Base-by-base conservation (phyloP, 2,329 filamentous ascomycete species). In the Cylindrodendrum hubeiense region DNA sequence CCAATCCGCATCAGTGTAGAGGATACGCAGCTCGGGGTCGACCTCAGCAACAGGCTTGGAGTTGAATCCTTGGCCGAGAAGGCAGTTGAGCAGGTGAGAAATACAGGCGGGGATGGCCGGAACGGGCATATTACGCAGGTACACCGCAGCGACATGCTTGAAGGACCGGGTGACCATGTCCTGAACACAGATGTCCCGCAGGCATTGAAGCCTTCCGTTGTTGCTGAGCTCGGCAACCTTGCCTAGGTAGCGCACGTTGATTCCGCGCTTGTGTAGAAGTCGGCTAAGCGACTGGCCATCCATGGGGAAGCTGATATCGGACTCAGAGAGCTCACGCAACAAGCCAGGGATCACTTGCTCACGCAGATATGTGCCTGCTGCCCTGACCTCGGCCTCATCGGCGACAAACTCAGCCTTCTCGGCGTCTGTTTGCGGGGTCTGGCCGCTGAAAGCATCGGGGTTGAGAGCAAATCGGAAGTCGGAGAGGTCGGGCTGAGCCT, bases 251-350 rank as follows among this genome's bases (percentile, higher is more conserved):
- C 97, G 90, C 67, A 98, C 88, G 83, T 99, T 99, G 84, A 99
- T 95, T 81, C 96, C 96, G 44, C 95, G 93, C 86, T 97, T 97
- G 85, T 99, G 96, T 76, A 99, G 86, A 55, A 98, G 88, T 70
- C 91, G 90, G 74, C 92, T 93, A 63, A 99, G 85, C 21, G 95
- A 98, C 75, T 93, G 89, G n/a, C 96, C 96, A 74, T 99, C 97
- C 94, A 98, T 98, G 13, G 96, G 96, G 84, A 98, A 98, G 74
- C 95, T 96, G 71, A 97, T 91, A 72, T 99, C 95, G 7, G 94
- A 95, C 70, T 97, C 93, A 76, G 92, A 91, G 63, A 99, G 87
- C 75, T 99, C 95, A 67, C 91, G 90, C 63, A 98, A 82, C 62
- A 99, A 86, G 60, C 92, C 89, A n/a, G 95, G 94, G 69, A 99